Conservation (phyloP, 176 grass and related monocot genomes). For the Eragrostis nindensis region DNA sequence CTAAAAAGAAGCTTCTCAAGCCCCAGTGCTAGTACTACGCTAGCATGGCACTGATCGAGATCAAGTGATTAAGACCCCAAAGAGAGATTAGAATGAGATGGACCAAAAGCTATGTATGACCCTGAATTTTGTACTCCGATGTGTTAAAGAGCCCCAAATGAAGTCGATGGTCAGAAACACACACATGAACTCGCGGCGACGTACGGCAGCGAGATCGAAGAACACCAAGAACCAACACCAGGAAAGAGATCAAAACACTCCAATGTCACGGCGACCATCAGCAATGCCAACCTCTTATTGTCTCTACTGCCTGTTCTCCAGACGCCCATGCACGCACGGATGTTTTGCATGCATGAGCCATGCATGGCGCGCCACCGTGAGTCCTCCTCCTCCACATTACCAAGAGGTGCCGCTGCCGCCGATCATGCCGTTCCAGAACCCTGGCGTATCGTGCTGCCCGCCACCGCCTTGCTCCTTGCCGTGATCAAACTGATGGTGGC, state of each 20-base stretch:
- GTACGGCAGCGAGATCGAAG: neutral
- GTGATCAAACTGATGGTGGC: slow-evolving; percentile 49
- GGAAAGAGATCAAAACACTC: slow-evolving; percentile 48
- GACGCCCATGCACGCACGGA: slow-evolving; percentile 13
- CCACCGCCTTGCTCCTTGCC: slow-evolving; percentile 49
- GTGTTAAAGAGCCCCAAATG: slow-evolving; percentile 52
- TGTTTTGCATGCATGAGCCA: slow-evolving; percentile 37
- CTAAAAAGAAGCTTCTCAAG: slow-evolving; percentile 54
- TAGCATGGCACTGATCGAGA: slow-evolving; percentile 31
- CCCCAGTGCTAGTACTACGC: slow-evolving; percentile 7
- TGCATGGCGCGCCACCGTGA: slow-evolving; percentile 44
- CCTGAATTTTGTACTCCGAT: slow-evolving; percentile 29
- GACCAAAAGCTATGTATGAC: slow-evolving; percentile 37
- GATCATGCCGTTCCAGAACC: slow-evolving; percentile 69
- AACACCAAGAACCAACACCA: slow-evolving; percentile 46
- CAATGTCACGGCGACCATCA: slow-evolving; percentile 35
- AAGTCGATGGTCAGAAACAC: slow-evolving; percentile 38
- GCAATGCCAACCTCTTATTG: slow-evolving; percentile 52
- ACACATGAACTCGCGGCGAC: slow-evolving; percentile 40
- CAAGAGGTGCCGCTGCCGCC: slow-evolving; percentile 67
- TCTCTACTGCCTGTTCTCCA: slow-evolving; percentile 34
- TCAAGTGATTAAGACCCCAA: neutral
- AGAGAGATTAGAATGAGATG: slow-evolving; percentile 26
- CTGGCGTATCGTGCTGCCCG: slow-evolving; percentile 38
- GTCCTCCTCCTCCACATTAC: slow-evolving; percentile 34